Percentiles rank a stretch among this genome's conserved stretches.
Evolutionary conservation across 768 basidiomycete species (phyloP).

Genomic region (Boletus vinaceobasis): DNA sequence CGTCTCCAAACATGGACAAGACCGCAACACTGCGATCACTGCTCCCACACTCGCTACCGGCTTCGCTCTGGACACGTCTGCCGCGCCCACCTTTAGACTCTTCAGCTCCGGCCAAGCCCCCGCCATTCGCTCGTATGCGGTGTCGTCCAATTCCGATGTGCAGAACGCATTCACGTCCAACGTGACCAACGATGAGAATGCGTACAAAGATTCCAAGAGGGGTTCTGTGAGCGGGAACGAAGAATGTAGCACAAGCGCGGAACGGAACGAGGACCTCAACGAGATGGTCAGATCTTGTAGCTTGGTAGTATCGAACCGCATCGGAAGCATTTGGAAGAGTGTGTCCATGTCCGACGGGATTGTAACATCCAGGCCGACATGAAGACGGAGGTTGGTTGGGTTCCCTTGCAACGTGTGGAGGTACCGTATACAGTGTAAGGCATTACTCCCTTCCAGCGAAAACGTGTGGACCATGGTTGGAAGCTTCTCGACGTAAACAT

Average conservation of each 20-base stretch:
- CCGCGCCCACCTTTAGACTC: conserved; percentile 8
- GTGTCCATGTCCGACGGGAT: conserved; percentile 3
- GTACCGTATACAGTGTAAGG: conserved; percentile 7
- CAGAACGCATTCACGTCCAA: conserved; percentile 15
- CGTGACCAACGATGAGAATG: conserved; percentile 2
- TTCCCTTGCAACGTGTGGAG: conserved; percentile 6
- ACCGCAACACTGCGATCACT: conserved; percentile 11
- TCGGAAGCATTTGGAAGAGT: conserved; percentile 7
- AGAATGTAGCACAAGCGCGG: not conserved
- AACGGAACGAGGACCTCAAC: not conserved
- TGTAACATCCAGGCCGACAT: not conserved
- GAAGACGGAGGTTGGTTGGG: not conserved
- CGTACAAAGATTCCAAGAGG: conserved; percentile 4
- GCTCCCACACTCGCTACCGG: conserved; percentile 14
- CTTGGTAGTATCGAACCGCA: not conserved
- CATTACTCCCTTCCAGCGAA: conserved; percentile 7
- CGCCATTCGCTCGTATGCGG: conserved; percentile 7
- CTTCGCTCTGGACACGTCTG: not conserved
- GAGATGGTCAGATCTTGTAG: conserved; percentile 6
- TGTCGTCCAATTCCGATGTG: conserved; percentile 7
- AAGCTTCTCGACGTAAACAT: not conserved
- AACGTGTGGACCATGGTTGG: conserved; percentile 6
- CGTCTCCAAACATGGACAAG: conserved; percentile 9
- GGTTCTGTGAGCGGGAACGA: conserved; percentile 2
- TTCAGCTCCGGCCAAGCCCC: conserved; percentile 9